Evolutionary conservation across 495 filamentous ascomycete genomes (phyloP).

Genomic region (Annulohypoxylon bovei): DNA sequence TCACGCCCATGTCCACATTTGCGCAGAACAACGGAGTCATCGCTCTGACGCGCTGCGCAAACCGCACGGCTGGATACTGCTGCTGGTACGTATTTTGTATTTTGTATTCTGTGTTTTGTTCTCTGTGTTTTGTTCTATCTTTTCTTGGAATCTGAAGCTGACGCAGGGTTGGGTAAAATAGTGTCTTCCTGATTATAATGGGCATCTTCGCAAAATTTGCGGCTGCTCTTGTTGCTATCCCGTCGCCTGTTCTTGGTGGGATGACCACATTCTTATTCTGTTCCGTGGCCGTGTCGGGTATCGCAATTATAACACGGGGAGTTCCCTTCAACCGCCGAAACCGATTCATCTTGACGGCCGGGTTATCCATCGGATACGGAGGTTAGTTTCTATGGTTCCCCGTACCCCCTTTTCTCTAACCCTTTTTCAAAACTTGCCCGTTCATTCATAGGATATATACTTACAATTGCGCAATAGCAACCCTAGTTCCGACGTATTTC

Average conservation of each 20-base stretch:
- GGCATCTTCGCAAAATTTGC: constrained; percentile 93
- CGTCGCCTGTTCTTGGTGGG: constrained; percentile 81
- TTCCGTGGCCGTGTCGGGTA: constrained; percentile 84
- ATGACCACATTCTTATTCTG: constrained; percentile 95
- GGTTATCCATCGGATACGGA: constrained; percentile 79
- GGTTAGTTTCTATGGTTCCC: constrained; percentile 13
- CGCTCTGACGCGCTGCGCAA: constrained; percentile 87
- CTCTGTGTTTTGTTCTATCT: background rate
- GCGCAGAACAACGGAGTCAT: constrained; percentile 95
- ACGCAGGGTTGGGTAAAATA: constrained; percentile 53
- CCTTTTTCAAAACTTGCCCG: background rate
- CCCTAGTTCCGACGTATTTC: constrained; percentile 83
- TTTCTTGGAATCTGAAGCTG: constrained; percentile 26
- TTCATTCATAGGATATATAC: constrained; percentile 15
- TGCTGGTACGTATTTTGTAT: constrained; percentile 55
- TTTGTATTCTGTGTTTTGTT: too few species aligned
- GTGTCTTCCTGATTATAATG: constrained; percentile 87
- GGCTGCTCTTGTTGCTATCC: constrained; percentile 86
- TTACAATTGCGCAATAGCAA: constrained; percentile 60
- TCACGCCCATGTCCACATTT: constrained; percentile 81
- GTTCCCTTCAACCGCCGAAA: constrained; percentile 85
- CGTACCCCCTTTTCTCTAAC: background rate
- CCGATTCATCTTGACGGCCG: constrained; percentile 85
- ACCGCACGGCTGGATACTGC: constrained; percentile 83
- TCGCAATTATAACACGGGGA: constrained; percentile 79